A percentile compares a stretch with the other conserved stretches of the same genome.
phyloP scores from a whole-genome alignment of 129 eudicot genomes.

The Dittrichia graveolens region DNA sequence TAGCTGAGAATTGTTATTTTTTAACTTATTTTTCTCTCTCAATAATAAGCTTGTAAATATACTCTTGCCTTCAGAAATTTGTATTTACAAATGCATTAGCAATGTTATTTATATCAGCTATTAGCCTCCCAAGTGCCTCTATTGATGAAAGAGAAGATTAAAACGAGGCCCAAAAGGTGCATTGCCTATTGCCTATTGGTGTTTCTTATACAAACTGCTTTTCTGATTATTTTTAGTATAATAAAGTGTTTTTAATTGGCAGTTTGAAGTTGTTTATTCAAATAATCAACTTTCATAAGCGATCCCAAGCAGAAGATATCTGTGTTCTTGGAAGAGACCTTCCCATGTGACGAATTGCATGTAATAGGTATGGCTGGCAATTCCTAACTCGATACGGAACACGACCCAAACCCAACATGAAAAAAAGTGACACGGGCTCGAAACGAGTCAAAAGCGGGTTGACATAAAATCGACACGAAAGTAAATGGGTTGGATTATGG shows the following conservation, averaged over 20 bases:
- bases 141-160: slow-evolving; percentile 1
- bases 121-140: slow-evolving; percentile 14
- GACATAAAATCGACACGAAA: too few species aligned
- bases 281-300: too few species aligned
- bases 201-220: too few species aligned
- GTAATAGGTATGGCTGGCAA: not conserved
- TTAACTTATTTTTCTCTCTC: not conserved
- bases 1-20: not conserved
- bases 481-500: too few species aligned
- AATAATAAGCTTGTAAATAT: slow-evolving; percentile 19
- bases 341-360: not conserved
- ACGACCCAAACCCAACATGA: too few species aligned
- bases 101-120: slow-evolving; percentile 1
- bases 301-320: not conserved
- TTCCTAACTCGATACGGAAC: too few species aligned
- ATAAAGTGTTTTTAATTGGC: too few species aligned
- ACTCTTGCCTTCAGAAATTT: slow-evolving; percentile 13
- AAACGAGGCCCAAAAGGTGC: not conserved
- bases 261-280: too few species aligned
- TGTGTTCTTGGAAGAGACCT: not conserved
- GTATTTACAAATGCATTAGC: slow-evolving; percentile 14
- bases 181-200: too few species aligned
- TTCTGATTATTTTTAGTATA: too few species aligned
- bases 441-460: too few species aligned
- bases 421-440: too few species aligned